Evolutionary conservation across 2,329 filamentous ascomycete genomes (phyloP).

Genomic region (Gyromitra esculenta): DNA sequence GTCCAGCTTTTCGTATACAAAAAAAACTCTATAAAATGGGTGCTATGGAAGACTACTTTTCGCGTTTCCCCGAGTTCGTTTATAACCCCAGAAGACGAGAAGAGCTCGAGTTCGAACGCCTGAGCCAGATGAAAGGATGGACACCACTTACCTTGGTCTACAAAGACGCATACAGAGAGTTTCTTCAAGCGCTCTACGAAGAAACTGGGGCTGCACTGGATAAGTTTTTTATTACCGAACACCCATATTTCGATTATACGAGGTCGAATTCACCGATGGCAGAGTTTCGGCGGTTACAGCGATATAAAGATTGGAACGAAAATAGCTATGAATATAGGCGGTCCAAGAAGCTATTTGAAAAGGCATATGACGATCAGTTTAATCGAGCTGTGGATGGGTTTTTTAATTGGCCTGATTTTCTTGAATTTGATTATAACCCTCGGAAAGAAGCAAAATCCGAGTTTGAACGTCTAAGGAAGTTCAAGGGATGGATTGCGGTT

Average conservation of each 20-base stretch:
- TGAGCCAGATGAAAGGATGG: constrained; percentile 5
- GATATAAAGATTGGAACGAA: background rate
- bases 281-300: constrained; percentile 2
- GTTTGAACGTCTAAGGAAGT: constrained; percentile 20
- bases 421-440: constrained; percentile 20
- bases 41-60: constrained; percentile 4
- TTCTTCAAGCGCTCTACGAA: background rate
- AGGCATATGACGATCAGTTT: constrained; percentile 17
- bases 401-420: background rate
- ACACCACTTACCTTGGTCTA: background rate
- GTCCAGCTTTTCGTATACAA: constrained; percentile 15
- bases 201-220: constrained; percentile 5
- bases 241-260: constrained; percentile 20
- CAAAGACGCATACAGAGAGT: constrained; percentile 1
- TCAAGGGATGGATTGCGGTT: constrained; percentile 3
- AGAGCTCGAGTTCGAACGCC: constrained; percentile 7
- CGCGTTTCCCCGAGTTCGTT: constrained; percentile 7
- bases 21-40: background rate
- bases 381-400: constrained; percentile 9
- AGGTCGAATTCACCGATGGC: background rate
- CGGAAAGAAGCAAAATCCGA: constrained; percentile 21
- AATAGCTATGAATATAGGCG: background rate
- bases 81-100: background rate
- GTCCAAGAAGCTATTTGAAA: background rate
- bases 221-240: constrained; percentile 10